Percentiles rank a stretch among this genome's conserved stretches.
Conservation (phyloP, 352 stramenopile genomes). For the Globisporangium radiosum region DNA sequence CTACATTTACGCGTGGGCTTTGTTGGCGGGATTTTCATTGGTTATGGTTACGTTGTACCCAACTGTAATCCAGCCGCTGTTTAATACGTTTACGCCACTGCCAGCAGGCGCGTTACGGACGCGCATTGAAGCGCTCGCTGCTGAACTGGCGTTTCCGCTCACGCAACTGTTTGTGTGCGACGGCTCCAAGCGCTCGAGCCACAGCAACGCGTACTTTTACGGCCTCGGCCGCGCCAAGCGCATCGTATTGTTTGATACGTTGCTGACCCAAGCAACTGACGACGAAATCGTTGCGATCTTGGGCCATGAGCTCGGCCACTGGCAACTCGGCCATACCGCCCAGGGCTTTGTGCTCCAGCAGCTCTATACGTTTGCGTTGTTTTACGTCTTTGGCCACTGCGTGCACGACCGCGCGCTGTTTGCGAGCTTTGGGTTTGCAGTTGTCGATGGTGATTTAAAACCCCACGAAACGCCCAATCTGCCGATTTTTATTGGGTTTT, state of each 20-base stretch:
- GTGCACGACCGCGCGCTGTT: constrained; percentile 78
- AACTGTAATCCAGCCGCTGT: constrained; percentile 95
- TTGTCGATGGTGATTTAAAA: too few relatives aligned
- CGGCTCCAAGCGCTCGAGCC: constrained; percentile 93
- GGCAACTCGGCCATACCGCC: constrained; percentile 94
- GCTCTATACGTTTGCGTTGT: constrained; percentile 64
- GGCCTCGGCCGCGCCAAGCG: constrained; percentile 97
- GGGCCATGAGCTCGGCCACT: constrained; percentile 96
- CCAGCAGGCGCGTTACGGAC: constrained; percentile 86
- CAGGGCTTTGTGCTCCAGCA: constrained; percentile 93
- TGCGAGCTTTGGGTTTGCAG: constrained; percentile 69
- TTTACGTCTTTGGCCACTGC: constrained; percentile 77
- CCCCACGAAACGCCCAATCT: not conserved
- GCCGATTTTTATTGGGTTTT: constrained; percentile 75
- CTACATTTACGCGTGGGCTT: constrained; percentile 93
- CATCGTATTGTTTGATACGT: constrained; percentile 96
- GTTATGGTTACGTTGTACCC: constrained; percentile 96
- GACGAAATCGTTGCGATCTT: constrained; percentile 96
- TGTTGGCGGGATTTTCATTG: constrained; percentile 91
- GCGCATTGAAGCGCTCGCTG: constrained; percentile 91
- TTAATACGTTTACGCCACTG: constrained; percentile 94
- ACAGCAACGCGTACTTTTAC: constrained; percentile 89
- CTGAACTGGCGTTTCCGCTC: constrained; percentile 90
- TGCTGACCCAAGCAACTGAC: constrained; percentile 90
- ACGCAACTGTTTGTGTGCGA: constrained; percentile 98